Conservation (phyloP, 2,329 filamentous ascomycete species). For the Curvularia verruculosa region DNA sequence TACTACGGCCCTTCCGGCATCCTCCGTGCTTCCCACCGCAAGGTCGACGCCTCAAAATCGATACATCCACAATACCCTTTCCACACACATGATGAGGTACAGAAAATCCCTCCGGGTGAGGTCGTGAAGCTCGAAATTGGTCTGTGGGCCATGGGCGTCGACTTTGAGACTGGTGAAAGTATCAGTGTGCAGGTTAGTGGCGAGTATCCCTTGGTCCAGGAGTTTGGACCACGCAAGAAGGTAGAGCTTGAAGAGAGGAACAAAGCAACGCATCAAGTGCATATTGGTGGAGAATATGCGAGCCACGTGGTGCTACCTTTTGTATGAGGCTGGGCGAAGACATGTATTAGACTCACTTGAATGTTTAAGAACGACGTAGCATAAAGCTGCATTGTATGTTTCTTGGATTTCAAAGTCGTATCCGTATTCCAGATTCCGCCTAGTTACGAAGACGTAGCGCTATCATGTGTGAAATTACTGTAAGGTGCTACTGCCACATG, state of each 20-base stretch:
- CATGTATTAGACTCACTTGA: neutral
- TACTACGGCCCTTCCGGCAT: conserved; percentile 19
- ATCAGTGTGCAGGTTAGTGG: conserved; percentile 14
- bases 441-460: neutral
- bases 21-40: conserved; percentile 23
- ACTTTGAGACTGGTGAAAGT: conserved; percentile 48
- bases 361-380: neutral
- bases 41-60: conserved; percentile 11
- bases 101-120: conserved; percentile 48
- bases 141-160: conserved; percentile 46
- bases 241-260: conserved; percentile 15
- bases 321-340: neutral
- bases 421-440: neutral
- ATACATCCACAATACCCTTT: conserved; percentile 32
- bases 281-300: conserved; percentile 13
- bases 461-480: neutral
- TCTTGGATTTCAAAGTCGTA: neutral
- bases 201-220: conserved; percentile 13
- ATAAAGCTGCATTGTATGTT: neutral
- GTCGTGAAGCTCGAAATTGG: conserved; percentile 32
- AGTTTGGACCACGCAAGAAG: conserved; percentile 12
- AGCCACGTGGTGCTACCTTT: conserved; percentile 13
- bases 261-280: conserved; percentile 16
- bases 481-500: neutral
- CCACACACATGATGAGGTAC: conserved; percentile 50